A percentile compares a stretch with the other conserved stretches of the same genome.
phyloP scores from a whole-genome alignment of 345 rosid species.

The Rhodamnia argentea region DNA sequence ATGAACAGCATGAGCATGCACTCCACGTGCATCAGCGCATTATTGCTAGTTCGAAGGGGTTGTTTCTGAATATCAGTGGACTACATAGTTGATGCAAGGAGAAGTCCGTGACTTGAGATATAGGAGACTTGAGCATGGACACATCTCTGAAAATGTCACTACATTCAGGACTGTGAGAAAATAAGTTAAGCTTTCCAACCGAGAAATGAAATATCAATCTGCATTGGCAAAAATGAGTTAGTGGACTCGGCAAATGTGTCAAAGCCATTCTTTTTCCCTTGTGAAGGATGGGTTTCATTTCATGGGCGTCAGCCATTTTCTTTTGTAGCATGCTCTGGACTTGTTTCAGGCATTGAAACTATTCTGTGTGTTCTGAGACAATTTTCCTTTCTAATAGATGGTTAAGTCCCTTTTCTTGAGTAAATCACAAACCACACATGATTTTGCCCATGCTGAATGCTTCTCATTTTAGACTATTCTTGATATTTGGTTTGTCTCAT shows the following conservation, averaged over 20 bases:
- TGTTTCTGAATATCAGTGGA: neutral
- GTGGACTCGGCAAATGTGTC: neutral
- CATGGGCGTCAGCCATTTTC: neutral
- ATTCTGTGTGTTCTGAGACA: neutral
- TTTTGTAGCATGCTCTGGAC: neutral
- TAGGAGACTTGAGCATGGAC: neutral
- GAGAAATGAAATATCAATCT: neutral
- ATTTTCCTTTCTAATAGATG: neutral
- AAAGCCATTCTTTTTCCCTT: neutral
- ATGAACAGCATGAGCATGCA: neutral
- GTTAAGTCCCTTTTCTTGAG: neutral
- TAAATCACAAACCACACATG: neutral
- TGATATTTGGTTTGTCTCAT: neutral
- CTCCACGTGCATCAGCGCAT: neutral
- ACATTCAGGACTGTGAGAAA: neutral
- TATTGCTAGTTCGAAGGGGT: neutral
- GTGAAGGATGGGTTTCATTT: neutral
- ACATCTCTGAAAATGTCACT: neutral
- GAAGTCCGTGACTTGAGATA: neutral
- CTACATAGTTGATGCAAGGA: neutral
- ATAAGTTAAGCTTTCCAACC: neutral
- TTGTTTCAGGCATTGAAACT: neutral
- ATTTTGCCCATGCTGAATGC: neutral
- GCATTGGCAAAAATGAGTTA: neutral
- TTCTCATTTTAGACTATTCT: neutral